Percentiles rank a stretch among this genome's conserved stretches.
Conservation (phyloP, 1,139 yeast genomes). For the Suhomyces ambrosiae region DNA sequence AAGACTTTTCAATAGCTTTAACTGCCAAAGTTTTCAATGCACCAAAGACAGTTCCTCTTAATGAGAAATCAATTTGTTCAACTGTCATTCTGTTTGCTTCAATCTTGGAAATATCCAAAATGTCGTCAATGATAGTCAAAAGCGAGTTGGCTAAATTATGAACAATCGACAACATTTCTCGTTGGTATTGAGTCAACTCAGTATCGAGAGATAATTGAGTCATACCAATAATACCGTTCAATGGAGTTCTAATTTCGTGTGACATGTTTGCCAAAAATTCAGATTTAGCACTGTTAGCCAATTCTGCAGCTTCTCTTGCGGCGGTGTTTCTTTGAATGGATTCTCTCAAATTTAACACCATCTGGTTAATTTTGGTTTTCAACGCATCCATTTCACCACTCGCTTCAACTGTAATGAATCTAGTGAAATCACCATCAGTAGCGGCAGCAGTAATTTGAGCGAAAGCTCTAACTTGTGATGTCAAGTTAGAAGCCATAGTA, state of each 20-base stretch:
- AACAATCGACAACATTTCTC: slow-evolving; percentile 87
- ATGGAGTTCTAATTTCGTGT: slow-evolving; percentile 88
- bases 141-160: slow-evolving; percentile 83
- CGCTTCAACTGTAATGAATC: slow-evolving; percentile 89
- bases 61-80: slow-evolving; percentile 81
- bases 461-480: slow-evolving; percentile 90
- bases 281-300: slow-evolving; percentile 87
- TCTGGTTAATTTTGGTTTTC: slow-evolving; percentile 86
- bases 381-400: slow-evolving; percentile 93
- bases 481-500: slow-evolving; percentile 88
- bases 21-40: slow-evolving; percentile 87
- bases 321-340: slow-evolving; percentile 90
- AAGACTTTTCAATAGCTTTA: slow-evolving; percentile 81
- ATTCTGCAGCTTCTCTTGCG: slow-evolving; percentile 91
- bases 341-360: slow-evolving; percentile 85
- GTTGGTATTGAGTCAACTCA: slow-evolving; percentile 82
- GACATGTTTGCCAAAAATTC: slow-evolving; percentile 91
- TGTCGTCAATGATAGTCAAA: slow-evolving; percentile 84
- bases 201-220: slow-evolving; percentile 86
- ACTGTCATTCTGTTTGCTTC: slow-evolving; percentile 93
- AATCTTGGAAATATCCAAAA: slow-evolving; percentile 86
- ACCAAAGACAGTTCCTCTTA: slow-evolving; percentile 85
- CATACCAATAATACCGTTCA: slow-evolving; percentile 93
- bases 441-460: slow-evolving; percentile 94
- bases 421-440: slow-evolving; percentile 88